These are phyloP conservation scores for Lizanozyma gosingica DNA, from an alignment of 1,139 yeast genomes.

Conservation along the genomic window DNA sequence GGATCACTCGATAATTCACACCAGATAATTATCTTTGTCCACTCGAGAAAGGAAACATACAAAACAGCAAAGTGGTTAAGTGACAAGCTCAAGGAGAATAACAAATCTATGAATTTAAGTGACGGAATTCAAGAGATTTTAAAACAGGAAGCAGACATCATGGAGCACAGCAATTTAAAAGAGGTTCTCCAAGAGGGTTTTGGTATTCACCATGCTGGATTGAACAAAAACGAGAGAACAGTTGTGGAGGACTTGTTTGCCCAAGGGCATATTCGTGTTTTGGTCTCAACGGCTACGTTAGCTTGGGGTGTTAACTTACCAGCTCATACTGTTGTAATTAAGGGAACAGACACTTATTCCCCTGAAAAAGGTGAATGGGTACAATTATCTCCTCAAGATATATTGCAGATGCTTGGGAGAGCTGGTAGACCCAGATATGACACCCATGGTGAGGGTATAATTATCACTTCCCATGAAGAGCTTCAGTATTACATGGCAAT, in stretches of 20 bases:
- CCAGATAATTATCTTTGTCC: constrained; percentile 85
- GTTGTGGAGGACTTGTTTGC: constrained; percentile 82
- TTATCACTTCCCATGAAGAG: constrained; percentile 80
- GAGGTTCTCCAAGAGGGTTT: constrained; percentile 64
- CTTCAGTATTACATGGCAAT: constrained; percentile 84
- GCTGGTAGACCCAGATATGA: constrained; percentile 97
- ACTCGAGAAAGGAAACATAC: constrained; percentile 85
- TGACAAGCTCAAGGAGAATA: constrained; percentile 52
- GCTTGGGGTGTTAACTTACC: constrained; percentile 99
- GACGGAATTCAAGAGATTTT: constrained; percentile 57
- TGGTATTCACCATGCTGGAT: constrained; percentile 95
- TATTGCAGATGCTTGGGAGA: constrained; percentile 91
- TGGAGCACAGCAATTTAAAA: constrained; percentile 46
- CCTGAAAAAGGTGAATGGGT: constrained; percentile 88
- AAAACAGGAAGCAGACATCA: constrained; percentile 50
- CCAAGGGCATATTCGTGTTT: constrained; percentile 71
- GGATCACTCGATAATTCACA: constrained; percentile 31
- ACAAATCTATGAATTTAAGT: constrained; percentile 30
- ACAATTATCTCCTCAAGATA: constrained; percentile 87
- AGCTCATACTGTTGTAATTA: constrained; percentile 90
- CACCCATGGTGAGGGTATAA: constrained; percentile 86
- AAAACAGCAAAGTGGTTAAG: constrained; percentile 73
- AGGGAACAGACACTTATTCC: constrained; percentile 90
- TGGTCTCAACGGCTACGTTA: constrained; percentile 89
- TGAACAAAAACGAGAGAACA: constrained; percentile 63